A percentile compares a stretch with the other conserved stretches of the same genome.
phyloP scores from a whole-genome alignment of 2,329 filamentous ascomycete species.

The Madurella mycetomatis region DNA sequence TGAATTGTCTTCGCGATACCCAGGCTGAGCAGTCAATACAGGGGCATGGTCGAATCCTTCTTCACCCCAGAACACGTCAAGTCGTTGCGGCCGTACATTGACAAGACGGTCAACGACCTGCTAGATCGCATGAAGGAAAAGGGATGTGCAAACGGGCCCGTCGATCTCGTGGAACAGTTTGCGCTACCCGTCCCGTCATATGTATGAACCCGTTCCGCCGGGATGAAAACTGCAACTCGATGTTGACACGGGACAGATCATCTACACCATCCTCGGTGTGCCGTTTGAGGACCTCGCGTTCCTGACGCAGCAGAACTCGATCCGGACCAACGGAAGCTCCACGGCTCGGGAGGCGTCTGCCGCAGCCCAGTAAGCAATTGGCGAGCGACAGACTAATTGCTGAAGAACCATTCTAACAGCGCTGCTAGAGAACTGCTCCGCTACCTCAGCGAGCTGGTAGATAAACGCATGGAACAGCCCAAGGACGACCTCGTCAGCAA shows the following conservation, averaged over 20 bases:
- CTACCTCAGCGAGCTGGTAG: slow-evolving; percentile 42
- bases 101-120: slow-evolving; percentile 41
- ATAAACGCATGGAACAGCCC: slow-evolving; percentile 36
- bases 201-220: slow-evolving; percentile 24
- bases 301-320: slow-evolving; percentile 43
- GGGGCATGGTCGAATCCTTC: slow-evolving; percentile 42
- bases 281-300: slow-evolving; percentile 44
- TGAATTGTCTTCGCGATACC: no score
- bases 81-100: slow-evolving; percentile 41
- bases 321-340: slow-evolving; percentile 44
- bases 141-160: slow-evolving; percentile 34
- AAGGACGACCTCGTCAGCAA: slow-evolving; percentile 45
- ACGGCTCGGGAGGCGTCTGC: slow-evolving; percentile 43
- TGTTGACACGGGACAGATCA: slow-evolving; percentile 33
- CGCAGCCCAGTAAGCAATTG: slow-evolving; percentile 37
- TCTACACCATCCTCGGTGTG: slow-evolving; percentile 47
- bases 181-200: slow-evolving; percentile 45
- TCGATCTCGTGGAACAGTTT: slow-evolving; percentile 45
- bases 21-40: slow-evolving; percentile 12
- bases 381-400: background rate
- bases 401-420: background rate
- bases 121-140: slow-evolving; percentile 37
- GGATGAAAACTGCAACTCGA: no score
- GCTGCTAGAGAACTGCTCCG: slow-evolving; percentile 36
- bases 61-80: slow-evolving; percentile 39